phyloP scores from a whole-genome alignment of 2,329 filamentous ascomycete species.

The Juglanconis sp. region DNA sequence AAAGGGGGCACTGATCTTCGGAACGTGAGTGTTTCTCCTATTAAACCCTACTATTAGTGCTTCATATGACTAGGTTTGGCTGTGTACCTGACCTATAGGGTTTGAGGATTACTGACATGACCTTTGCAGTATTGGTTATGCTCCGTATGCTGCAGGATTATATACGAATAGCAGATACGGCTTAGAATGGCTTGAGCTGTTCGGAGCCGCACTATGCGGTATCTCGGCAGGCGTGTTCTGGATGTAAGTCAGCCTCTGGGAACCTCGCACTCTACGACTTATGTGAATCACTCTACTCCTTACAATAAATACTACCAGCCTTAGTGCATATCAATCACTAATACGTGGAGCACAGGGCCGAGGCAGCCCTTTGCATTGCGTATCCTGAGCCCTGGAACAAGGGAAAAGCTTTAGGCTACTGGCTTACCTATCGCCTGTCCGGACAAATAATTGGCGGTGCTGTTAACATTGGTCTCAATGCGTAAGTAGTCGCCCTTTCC shows the following conservation, averaged over 20 bases:
- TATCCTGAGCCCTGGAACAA: slow-evolving; percentile 70
- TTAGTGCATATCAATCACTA: not conserved
- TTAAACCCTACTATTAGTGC: too few species aligned
- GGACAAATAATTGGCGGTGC: slow-evolving; percentile 62
- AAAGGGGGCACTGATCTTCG: slow-evolving; percentile 67
- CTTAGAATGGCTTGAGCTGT: slow-evolving; percentile 63
- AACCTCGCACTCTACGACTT: too few species aligned
- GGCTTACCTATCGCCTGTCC: slow-evolving; percentile 54
- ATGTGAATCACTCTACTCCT: too few species aligned
- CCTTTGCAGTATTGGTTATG: slow-evolving; percentile 55
- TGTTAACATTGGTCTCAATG: slow-evolving; percentile 66
- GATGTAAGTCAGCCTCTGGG: slow-evolving; percentile 39
- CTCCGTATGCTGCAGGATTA: slow-evolving; percentile 67
- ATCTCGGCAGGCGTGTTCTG: slow-evolving; percentile 71
- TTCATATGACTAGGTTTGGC: not conserved
- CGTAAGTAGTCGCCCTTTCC: not conserved
- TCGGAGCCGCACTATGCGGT: slow-evolving; percentile 67
- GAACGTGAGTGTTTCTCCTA: slow-evolving; percentile 46
- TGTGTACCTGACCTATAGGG: not conserved
- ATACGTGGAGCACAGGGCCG: slow-evolving; percentile 36
- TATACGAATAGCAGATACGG: slow-evolving; percentile 72
- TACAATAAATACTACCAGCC: too few species aligned
- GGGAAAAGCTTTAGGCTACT: slow-evolving; percentile 64
- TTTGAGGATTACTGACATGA: not conserved
- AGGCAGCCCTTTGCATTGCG: slow-evolving; percentile 68